These are phyloP conservation scores for Bacidia gigantensis DNA, from an alignment of 495 filamentous ascomycete species.

Conservation along the genomic window DNA sequence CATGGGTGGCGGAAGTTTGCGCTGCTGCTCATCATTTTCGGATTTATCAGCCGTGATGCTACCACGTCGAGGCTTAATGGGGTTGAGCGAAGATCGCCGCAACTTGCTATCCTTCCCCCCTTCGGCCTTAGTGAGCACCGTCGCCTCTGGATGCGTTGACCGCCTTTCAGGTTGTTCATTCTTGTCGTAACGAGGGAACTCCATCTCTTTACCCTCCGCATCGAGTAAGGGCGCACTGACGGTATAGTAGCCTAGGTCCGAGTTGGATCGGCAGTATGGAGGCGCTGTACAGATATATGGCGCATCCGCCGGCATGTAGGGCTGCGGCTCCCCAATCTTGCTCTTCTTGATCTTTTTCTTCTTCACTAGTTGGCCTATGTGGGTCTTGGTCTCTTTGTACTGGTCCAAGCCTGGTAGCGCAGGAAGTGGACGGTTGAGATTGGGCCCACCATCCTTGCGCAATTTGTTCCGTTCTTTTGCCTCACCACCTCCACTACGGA, in stretches of 20 bases:
- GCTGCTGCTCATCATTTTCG: not conserved
- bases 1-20: constrained; percentile 12
- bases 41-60: not conserved
- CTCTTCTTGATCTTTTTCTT: constrained; percentile 11
- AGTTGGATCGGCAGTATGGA: not conserved
- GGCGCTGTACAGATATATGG: not conserved
- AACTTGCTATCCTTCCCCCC: constrained; percentile 1
- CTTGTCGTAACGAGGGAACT: constrained; percentile 3
- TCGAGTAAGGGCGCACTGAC: not conserved
- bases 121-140: not conserved
- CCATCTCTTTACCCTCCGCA: not conserved
- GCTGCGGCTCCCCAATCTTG: constrained; percentile 4
- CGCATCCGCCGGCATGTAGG: constrained; percentile 4
- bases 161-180: not conserved
- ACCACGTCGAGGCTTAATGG: not conserved
- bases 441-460: constrained; percentile 12
- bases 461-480: constrained; percentile 2
- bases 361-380: constrained; percentile 18
- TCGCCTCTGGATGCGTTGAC: not conserved
- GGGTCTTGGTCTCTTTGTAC: constrained; percentile 18
- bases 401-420: constrained; percentile 19
- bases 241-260: constrained; percentile 1
- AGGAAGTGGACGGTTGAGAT: constrained; percentile 18
- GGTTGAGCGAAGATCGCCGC: not conserved
- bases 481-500: constrained; percentile 16